Evolutionary conservation across 371 early-diverging fungal species (phyloP), one percentile per base, ranked within the genome.

Genomic region (Zychaea mexicana): DNA sequence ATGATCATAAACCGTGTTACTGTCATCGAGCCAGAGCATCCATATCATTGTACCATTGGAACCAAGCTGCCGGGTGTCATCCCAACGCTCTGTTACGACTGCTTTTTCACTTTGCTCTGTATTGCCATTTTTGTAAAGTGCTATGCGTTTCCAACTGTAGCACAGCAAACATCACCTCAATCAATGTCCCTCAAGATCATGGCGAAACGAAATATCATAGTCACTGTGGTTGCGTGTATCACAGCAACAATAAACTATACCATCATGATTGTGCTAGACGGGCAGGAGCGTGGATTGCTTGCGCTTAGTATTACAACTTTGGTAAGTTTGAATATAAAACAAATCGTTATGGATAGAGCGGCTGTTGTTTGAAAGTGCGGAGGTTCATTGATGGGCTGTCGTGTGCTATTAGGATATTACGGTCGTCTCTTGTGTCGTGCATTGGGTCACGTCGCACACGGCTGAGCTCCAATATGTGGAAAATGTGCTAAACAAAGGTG

Each of bases 31-130:
- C 24, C 33, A 0, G 52, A 70, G 2, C 76, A 67, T 27, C 77
- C 77, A 1, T 81, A 67, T 52, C 71, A 78, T 30, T 86, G 86
- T 64, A 62, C 55, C 1, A 78, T 86, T 4, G 84, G 84, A 3
- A 74, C 78, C 21, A 36, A 64, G 17, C 61, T 77, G 13, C 72
- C 76, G n/a, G 84, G 79, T 1, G 71, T 85, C 6, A 58, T 78
- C 28, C 69, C 76, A 15, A 61, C 74, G n/a, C 67, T 86, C n/a
- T 63, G 74, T 30, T 86, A 84, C 54, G 83, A 84, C 49, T 52
- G 74, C 26, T 46, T 84, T 26, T 57, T 86, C 53, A 69, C 74
- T 8, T 33, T 55, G 3, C 62, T 81, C 28, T 73, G 76, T 28
- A 71, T 78, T 8, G 60, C 57, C 15, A 67, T 81, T 9, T 86